Base-by-base conservation (phyloP, 352 stramenopile genomes). In the Phytophthora pini region DNA sequence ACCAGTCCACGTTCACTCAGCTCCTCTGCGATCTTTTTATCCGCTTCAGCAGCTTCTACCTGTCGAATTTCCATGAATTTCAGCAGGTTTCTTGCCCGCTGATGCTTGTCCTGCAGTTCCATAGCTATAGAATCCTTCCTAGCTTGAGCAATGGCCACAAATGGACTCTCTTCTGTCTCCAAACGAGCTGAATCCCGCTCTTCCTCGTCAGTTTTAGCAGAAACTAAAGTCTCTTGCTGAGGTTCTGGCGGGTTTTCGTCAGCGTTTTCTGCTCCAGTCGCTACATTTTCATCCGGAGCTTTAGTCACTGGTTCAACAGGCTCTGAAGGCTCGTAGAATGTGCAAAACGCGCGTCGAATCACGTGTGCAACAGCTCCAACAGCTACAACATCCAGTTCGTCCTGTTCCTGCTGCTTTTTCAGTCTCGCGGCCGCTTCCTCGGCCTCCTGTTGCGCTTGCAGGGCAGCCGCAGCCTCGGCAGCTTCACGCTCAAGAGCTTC, bases 301-400 rank as follows among this genome's bases (percentile, higher is more conserved):
- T 60, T 24, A 22, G 8, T 8, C 15, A 10, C 27, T 32, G 56
- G 3, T 5, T 43, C 20, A 36, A 5, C 8, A 47, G 12, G 17
- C 15, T 63, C 55, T 31, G 32, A 45, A 44, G 41, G 15, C 24
- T 46, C 10, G 50, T 88, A 94, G 41, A 92, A 91, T 1, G 74
- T 24, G 36, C 69, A 79, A 61, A 94, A 94, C n/a, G 84, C 82
- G 12, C 86, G 84, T 10, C 79, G 79, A 20, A 94, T 72, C 31
- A 94, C 86, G 51, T 94, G 85, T 0, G 82, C 79, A 43, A 92
- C 74, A 4, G 86, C 86, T 26, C 86, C 86, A 12, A 94, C 82
- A 0, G 84, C 84, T 9, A 92, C 84, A 49, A 89, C 75, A 48
- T 92, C 82, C 9, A 79, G 60, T 39, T 88, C 80, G 27, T 84